Evolutionary conservation across 1,284 basidiomycete species (phyloP).

Genomic region (Porogramme epimiltina): DNA sequence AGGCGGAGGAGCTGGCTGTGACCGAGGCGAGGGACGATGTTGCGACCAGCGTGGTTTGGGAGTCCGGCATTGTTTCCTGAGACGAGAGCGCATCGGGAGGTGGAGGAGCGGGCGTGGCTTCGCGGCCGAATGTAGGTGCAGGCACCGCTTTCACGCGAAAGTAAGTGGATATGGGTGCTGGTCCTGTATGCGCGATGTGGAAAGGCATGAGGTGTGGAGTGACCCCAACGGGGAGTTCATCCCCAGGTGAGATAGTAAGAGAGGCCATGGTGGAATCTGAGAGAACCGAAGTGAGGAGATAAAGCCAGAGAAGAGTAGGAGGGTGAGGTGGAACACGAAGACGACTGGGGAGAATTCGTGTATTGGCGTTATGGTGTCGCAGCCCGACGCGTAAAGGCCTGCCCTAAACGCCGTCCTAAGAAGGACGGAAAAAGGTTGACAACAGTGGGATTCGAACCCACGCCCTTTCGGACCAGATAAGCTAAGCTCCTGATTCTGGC

Average conservation of each 20-base stretch:
- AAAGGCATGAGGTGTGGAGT: slow-evolving; percentile 80
- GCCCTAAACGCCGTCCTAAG: too few species aligned
- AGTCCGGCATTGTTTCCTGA: slow-evolving; percentile 1
- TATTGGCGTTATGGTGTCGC: too few species aligned
- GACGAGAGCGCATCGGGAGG: not conserved
- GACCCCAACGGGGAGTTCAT: slow-evolving; percentile 33
- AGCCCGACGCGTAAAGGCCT: slow-evolving; percentile 6
- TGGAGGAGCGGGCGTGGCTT: slow-evolving; percentile 13
- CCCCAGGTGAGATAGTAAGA: slow-evolving; percentile 10
- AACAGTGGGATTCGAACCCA: slow-evolving; percentile 46
- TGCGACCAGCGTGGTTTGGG: slow-evolving; percentile 19
- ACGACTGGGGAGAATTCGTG: not conserved
- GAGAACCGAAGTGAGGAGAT: too few species aligned
- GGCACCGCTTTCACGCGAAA: slow-evolving; percentile 55
- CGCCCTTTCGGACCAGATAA: slow-evolving; percentile 41
- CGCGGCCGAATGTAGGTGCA: slow-evolving; percentile 34
- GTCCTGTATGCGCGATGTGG: slow-evolving; percentile 69
- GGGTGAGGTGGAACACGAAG: not conserved
- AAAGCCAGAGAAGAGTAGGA: not conserved
- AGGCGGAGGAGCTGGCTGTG: not conserved
- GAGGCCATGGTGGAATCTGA: slow-evolving; percentile 12
- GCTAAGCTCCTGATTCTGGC: slow-evolving; percentile 18
- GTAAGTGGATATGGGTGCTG: slow-evolving; percentile 72
- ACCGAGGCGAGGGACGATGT: slow-evolving; percentile 12
- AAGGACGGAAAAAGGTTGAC: too few species aligned